Evolutionary conservation across 345 rosid genomes (phyloP).

Genomic region (Ceriops decandra): DNA sequence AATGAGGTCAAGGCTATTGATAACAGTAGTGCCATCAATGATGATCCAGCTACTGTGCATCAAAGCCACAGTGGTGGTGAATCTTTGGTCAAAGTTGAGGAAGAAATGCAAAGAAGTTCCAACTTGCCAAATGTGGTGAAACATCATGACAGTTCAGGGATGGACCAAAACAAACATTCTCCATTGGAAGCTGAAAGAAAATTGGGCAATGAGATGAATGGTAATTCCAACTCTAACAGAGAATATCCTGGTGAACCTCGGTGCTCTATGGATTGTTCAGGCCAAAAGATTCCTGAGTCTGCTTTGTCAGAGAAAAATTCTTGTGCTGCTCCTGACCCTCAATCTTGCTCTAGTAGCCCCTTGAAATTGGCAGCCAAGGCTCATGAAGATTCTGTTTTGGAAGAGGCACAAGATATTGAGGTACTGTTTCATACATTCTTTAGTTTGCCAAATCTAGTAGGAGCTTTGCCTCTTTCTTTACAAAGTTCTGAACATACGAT

Average conservation of each 20-base stretch:
- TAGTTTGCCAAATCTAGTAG: constrained; percentile 16
- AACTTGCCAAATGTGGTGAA: constrained; percentile 44
- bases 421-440: constrained; percentile 32
- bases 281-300: constrained; percentile 26
- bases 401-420: constrained; percentile 89
- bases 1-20: constrained; percentile 39
- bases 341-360: constrained; percentile 35
- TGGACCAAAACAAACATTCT: constrained; percentile 35
- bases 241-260: constrained; percentile 36
- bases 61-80: constrained; percentile 28
- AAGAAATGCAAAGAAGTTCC: constrained; percentile 33
- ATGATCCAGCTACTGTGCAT: constrained; percentile 22
- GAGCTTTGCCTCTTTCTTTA: constrained; percentile 15
- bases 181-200: constrained; percentile 36
- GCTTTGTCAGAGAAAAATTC: constrained; percentile 25
- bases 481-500: constrained; percentile 22
- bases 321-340: constrained; percentile 39
- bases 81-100: constrained; percentile 41
- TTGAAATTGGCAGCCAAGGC: constrained; percentile 49
- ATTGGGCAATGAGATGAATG: constrained; percentile 24
- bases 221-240: constrained; percentile 27
- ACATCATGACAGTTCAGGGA: constrained; percentile 31
- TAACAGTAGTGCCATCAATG: constrained; percentile 23
- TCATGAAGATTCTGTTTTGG: constrained; percentile 74
- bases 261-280: constrained; percentile 26